Conservation (phyloP, 805 yeast species). For the Suhomyces kilbournensis region DNA sequence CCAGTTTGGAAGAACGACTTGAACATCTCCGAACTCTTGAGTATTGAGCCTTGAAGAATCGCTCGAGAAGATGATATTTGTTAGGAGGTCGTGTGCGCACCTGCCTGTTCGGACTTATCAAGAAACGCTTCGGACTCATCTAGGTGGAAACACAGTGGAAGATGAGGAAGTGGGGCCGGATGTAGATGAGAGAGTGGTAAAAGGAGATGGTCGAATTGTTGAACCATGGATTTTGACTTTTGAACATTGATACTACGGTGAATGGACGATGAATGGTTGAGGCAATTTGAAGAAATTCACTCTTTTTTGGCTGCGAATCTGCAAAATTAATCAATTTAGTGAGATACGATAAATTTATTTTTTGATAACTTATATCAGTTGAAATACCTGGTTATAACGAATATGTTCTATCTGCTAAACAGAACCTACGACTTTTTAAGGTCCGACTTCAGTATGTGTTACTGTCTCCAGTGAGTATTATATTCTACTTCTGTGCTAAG, state of each 20-base stretch:
- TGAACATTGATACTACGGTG: background rate
- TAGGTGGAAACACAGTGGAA: background rate
- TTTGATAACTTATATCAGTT: too few species aligned
- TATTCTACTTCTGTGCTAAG: background rate
- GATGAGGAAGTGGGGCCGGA: background rate
- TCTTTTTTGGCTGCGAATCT: background rate
- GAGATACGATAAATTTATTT: too few species aligned
- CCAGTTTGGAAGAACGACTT: conserved; percentile 55
- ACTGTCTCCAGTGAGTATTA: background rate
- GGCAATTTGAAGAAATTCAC: background rate
- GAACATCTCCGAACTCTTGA: conserved; percentile 38
- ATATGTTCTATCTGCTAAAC: too few species aligned
- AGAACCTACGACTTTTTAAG: background rate
- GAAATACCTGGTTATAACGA: too few species aligned
- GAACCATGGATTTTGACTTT: background rate
- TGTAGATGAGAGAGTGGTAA: background rate
- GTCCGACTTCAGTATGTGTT: background rate
- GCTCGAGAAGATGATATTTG: background rate
- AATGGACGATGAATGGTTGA: too few species aligned
- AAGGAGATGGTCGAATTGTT: background rate
- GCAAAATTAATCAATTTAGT: background rate
- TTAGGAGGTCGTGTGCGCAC: background rate
- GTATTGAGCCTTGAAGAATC: background rate
- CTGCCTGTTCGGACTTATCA: background rate
- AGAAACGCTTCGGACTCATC: background rate